These are phyloP conservation scores for Chernovozyma aurita DNA, from an alignment of 1,139 yeast genomes.

Conservation along the genomic window DNA sequence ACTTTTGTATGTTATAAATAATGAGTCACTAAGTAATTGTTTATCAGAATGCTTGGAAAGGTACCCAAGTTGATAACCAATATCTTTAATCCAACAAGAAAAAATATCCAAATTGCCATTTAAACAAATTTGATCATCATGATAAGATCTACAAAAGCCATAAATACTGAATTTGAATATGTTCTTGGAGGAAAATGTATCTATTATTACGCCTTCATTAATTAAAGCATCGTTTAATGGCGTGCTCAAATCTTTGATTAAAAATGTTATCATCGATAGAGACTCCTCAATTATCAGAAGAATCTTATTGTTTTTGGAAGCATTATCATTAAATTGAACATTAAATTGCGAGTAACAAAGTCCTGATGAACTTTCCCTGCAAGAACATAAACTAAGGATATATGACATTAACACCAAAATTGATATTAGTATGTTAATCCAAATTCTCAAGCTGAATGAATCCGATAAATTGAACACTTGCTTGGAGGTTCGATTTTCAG, in stretches of 20 bases:
- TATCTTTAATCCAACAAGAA: constrained; percentile 44
- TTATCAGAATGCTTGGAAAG: constrained; percentile 22
- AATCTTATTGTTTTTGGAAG: constrained; percentile 30
- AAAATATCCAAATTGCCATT: constrained; percentile 37
- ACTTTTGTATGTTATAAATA: constrained; percentile 30
- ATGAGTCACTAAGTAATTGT: constrained; percentile 29
- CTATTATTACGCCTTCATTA: constrained; percentile 21
- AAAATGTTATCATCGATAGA: constrained; percentile 47
- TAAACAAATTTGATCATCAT: constrained; percentile 25
- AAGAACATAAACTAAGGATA: constrained; percentile 7
- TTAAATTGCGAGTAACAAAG: constrained; percentile 45
- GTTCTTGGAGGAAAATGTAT: constrained; percentile 41
- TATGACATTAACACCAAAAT: not conserved
- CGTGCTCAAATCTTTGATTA: constrained; percentile 50
- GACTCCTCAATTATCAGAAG: constrained; percentile 44
- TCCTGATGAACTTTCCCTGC: constrained; percentile 9
- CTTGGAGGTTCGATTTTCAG: no score
- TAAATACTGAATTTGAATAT: constrained; percentile 39
- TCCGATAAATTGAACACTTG: no score
- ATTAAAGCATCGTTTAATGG: constrained; percentile 19
- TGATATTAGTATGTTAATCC: not conserved
- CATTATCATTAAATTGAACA: constrained; percentile 32
- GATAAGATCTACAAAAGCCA: constrained; percentile 44
- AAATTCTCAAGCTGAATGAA: no score
- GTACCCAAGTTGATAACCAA: constrained; percentile 44